Percentiles rank a stretch among this genome's conserved stretches.
These are phyloP conservation scores for Saccharomycopsis synnaedendra DNA, from an alignment of 805 yeast genomes.

Conservation along the genomic window DNA sequence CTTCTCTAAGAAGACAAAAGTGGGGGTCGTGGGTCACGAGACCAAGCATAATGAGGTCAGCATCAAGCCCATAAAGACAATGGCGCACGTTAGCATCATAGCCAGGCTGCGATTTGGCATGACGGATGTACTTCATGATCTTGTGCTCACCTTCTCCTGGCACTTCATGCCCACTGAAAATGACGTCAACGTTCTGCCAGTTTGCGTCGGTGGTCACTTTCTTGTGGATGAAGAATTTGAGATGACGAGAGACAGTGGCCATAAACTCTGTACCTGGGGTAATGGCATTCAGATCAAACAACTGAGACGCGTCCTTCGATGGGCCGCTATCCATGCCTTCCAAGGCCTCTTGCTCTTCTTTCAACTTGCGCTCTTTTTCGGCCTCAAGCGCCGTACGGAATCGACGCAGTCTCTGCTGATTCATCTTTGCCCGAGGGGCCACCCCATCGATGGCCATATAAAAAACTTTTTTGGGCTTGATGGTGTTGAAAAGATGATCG, in stretches of 20 bases:
- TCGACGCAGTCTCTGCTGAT: conserved; percentile 93
- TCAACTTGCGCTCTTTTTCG: conserved; percentile 47
- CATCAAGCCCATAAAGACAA: conserved; percentile 92
- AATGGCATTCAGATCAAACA: conserved; percentile 85
- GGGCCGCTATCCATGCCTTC: conserved; percentile 9
- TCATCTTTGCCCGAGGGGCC: conserved; percentile 98
- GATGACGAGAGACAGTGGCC: conserved; percentile 73
- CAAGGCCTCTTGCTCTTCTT: conserved; percentile 13
- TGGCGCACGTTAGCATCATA: conserved; percentile 79
- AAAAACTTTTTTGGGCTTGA: conserved; percentile 75
- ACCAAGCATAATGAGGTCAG: conserved; percentile 91
- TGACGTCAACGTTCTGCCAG: conserved; percentile 71
- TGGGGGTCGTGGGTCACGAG: conserved; percentile 92
- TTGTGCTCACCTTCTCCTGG: conserved; percentile 99
- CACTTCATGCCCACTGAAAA: conserved; percentile 88
- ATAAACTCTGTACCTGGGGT: conserved; percentile 97
- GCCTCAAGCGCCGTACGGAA: conserved; percentile 92
- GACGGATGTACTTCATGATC: conserved; percentile 85
- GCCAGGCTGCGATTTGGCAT: conserved; percentile 58
- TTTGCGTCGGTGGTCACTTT: conserved; percentile 77
- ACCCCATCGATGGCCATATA: conserved; percentile 99
- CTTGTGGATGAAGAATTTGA: conserved; percentile 80
- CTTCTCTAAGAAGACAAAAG: conserved; percentile 88
- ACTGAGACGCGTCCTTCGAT: conserved; percentile 21
- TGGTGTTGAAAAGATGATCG: conserved; percentile 82